phyloP scores from a whole-genome alignment of 2,329 filamentous ascomycete species.

The Arthrobotrys megalospora region DNA sequence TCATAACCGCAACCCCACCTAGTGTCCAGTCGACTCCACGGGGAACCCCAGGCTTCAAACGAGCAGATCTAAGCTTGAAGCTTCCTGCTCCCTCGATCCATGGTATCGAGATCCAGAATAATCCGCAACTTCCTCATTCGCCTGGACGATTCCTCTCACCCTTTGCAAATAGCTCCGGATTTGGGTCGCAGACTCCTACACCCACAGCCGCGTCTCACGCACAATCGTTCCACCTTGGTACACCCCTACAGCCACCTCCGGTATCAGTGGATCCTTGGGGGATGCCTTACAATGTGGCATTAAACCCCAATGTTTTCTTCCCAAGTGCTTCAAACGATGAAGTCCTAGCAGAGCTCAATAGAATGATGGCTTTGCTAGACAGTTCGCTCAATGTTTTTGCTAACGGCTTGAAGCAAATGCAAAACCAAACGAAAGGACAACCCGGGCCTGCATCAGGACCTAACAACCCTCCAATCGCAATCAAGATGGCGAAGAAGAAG shows the following conservation, averaged over 20 bases:
- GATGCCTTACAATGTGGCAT: conserved; percentile 50
- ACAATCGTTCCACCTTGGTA: conserved; percentile 45
- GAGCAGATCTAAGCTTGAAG: conserved; percentile 55
- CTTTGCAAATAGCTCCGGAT: conserved; percentile 45
- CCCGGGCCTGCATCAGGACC: conserved; percentile 34
- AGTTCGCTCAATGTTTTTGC: conserved; percentile 54
- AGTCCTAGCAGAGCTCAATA: conserved; percentile 40
- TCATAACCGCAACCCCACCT: conserved; percentile 48
- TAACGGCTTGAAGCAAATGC: conserved; percentile 49
- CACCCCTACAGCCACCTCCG: conserved; percentile 27
- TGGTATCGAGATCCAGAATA: conserved; percentile 53
- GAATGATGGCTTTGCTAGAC: conserved; percentile 55
- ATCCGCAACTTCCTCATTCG: conserved; percentile 50
- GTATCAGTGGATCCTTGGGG: conserved; percentile 54
- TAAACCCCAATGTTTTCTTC: conserved; percentile 55
- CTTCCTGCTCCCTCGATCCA: conserved; percentile 52
- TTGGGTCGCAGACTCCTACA: conserved; percentile 56
- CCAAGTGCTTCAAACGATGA: conserved; percentile 55
- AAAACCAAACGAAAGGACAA: conserved; percentile 46
- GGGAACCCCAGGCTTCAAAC: conserved; percentile 53
- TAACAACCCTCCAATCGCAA: conserved; percentile 8
- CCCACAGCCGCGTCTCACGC: conserved; percentile 55
- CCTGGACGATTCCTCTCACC: conserved; percentile 57
- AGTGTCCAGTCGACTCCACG: conserved; percentile 47
- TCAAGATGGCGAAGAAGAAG: conserved; percentile 47